Percentiles rank a stretch among this genome's conserved stretches.
These are phyloP conservation scores for Neurospora cerealis DNA, from an alignment of 495 filamentous ascomycete species.

Conservation along the genomic window DNA sequence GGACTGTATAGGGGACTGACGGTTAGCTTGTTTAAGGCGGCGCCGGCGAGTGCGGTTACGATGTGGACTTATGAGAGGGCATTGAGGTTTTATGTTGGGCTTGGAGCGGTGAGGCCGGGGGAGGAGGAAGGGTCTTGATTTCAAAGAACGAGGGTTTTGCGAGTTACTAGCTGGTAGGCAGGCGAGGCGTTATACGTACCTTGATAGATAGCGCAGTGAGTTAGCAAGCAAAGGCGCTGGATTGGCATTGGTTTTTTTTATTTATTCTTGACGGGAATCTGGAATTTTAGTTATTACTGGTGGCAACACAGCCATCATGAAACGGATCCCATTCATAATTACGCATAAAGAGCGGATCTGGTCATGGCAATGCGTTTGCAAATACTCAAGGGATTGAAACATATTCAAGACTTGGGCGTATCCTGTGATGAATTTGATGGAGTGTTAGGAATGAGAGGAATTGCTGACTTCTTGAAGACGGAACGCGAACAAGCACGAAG, in stretches of 20 bases:
- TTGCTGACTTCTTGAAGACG: background rate
- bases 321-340: background rate
- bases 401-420: background rate
- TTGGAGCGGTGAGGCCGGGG: background rate
- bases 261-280: background rate
- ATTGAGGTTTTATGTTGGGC: constrained; percentile 46
- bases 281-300: background rate
- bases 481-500: background rate
- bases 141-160: background rate
- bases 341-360: background rate
- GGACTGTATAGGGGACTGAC: constrained; percentile 84
- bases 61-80: constrained; percentile 96
- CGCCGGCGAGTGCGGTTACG: constrained; percentile 86
- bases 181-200: background rate
- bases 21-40: constrained; percentile 86
- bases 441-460: background rate
- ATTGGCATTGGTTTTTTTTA: background rate
- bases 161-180: background rate
- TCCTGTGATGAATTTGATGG: background rate
- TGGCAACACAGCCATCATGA: background rate
- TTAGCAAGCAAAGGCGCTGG: background rate
- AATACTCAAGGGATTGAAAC: background rate
- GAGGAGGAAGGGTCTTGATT: background rate
- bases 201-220: background rate
- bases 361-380: background rate